Conservation (phyloP, 2,329 filamentous ascomycete genomes). For the Metarhizium anisopliae region DNA sequence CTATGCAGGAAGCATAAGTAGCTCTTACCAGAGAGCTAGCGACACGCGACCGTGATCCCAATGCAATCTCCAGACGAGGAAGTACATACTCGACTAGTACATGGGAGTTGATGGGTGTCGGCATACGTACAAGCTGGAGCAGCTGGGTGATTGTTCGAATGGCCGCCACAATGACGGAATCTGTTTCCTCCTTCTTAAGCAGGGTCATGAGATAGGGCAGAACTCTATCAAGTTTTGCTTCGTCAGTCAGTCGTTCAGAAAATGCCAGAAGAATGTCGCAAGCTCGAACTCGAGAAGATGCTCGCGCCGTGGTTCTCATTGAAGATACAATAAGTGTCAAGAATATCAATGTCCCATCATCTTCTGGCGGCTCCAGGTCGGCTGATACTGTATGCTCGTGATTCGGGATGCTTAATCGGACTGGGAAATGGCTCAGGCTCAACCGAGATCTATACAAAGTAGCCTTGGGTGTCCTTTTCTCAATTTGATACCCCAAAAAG, state of each 20-base stretch:
- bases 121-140: conserved; percentile 76
- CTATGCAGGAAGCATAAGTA: conserved; percentile 87
- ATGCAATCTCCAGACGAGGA: conserved; percentile 49
- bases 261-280: conserved; percentile 91
- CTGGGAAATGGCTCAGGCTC: conserved; percentile 60
- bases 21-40: conserved; percentile 68
- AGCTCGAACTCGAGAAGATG: conserved; percentile 78
- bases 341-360: conserved; percentile 91
- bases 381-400: conserved; percentile 63
- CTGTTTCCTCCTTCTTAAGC: conserved; percentile 65
- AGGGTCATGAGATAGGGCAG: conserved; percentile 82
- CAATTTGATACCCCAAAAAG: conserved; percentile 69
- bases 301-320: conserved; percentile 77
- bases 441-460: conserved; percentile 28
- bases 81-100: conserved; percentile 61
- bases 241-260: conserved; percentile 82
- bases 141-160: conserved; percentile 83
- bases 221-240: conserved; percentile 89
- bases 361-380: conserved; percentile 51
- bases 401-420: conserved; percentile 79
- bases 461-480: conserved; percentile 25
- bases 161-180: conserved; percentile 77
- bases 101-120: conserved; percentile 68
- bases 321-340: conserved; percentile 83
- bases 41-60: conserved; percentile 33